Evolutionary conservation across 1,284 basidiomycete genomes (phyloP).

Genomic region (Moniliophthora roreri): DNA sequence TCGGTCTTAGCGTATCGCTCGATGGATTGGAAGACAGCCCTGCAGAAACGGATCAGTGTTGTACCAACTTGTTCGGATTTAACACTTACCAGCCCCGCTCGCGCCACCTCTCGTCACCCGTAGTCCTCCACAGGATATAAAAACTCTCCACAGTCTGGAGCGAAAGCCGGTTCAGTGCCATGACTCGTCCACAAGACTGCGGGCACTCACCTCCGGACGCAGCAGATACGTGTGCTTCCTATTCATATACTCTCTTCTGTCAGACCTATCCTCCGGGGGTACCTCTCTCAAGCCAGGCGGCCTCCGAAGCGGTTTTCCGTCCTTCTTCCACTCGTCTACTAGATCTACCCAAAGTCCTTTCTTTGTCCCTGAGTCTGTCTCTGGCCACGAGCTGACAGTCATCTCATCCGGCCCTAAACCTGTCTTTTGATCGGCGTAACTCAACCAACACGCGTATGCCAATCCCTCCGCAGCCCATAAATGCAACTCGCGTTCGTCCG

Average conservation of each 20-base stretch:
- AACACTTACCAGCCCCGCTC: slow-evolving; percentile 72
- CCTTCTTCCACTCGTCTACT: slow-evolving; percentile 39
- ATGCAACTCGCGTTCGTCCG: slow-evolving; percentile 34
- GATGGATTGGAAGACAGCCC: slow-evolving; percentile 57
- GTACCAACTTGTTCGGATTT: neutral
- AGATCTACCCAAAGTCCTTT: slow-evolving; percentile 51
- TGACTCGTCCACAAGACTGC: neutral
- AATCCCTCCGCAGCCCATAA: slow-evolving; percentile 69
- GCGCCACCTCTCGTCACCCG: slow-evolving; percentile 68
- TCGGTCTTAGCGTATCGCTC: slow-evolving; percentile 55
- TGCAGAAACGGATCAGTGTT: neutral
- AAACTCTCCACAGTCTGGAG: slow-evolving; percentile 66
- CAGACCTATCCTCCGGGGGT: slow-evolving; percentile 16
- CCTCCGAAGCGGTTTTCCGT: slow-evolving; percentile 1
- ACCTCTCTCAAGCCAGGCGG: slow-evolving; percentile 50
- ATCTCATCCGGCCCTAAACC: slow-evolving; percentile 66
- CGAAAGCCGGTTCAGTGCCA: slow-evolving; percentile 7
- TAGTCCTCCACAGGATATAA: slow-evolving; percentile 70
- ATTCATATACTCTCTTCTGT: slow-evolving; percentile 50
- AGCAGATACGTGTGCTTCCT: slow-evolving; percentile 49
- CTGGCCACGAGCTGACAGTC: slow-evolving; percentile 26
- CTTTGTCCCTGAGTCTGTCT: neutral
- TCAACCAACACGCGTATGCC: slow-evolving; percentile 65
- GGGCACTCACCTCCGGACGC: slow-evolving; percentile 60
- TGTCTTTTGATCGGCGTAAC: slow-evolving; percentile 60